Evolutionary conservation across 768 basidiomycete genomes (phyloP).

Genomic region (Hypholoma sublateritium): DNA sequence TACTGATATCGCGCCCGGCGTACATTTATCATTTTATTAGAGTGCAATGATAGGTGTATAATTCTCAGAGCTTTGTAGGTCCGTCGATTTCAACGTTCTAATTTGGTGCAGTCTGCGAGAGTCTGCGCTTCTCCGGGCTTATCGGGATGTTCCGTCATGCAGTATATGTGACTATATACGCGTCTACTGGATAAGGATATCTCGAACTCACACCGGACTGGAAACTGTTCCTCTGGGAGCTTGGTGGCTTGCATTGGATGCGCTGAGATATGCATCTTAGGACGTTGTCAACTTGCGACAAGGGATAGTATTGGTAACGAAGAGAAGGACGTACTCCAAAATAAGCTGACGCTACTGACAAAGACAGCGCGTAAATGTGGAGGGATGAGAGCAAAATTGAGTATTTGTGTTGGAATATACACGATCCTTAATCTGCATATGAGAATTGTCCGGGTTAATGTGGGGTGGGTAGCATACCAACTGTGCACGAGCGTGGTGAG

Average conservation of each 20-base stretch:
- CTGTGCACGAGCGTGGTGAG: conserved; percentile 72
- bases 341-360: conserved; percentile 76
- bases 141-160: too few relatives aligned
- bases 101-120: too few relatives aligned
- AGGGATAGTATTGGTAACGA: conserved; percentile 5
- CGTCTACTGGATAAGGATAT: too few relatives aligned
- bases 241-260: conserved; percentile 33
- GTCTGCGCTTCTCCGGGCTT: too few relatives aligned
- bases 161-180: too few relatives aligned
- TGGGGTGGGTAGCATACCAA: conserved; percentile 46
- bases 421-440: conserved; percentile 48
- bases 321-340: conserved; percentile 63
- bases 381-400: conserved; percentile 81
- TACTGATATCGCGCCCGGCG: too few relatives aligned
- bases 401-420: conserved; percentile 71
- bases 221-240: too few relatives aligned
- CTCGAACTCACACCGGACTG: too few relatives aligned
- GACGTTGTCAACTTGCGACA: not conserved
- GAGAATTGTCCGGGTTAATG: not conserved
- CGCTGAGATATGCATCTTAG: conserved; percentile 60
- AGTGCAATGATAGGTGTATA: too few relatives aligned
- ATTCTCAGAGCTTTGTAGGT: too few relatives aligned
- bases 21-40: too few relatives aligned
- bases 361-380: conserved; percentile 73
- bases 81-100: too few relatives aligned